Base-by-base conservation (phyloP, 345 rosid species). In the Syzygium oleosum region DNA sequence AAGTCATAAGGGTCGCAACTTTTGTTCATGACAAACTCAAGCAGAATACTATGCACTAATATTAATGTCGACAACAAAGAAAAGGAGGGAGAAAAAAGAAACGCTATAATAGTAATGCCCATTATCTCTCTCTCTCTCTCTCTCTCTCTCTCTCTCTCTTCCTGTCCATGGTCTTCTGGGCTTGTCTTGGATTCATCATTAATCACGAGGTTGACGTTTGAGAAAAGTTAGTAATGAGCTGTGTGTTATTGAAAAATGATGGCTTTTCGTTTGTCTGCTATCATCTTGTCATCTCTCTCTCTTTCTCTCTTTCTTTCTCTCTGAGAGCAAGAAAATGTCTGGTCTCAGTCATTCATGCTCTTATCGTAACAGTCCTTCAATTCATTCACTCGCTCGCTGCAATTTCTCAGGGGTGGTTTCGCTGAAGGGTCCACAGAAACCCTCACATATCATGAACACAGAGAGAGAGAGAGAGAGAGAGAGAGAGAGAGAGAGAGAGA, bases 221-320 rank as follows among this genome's bases (percentile, higher is more conserved):
- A 38, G 27, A 25, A 54, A 87, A 27, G 56, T 14, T 46, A 91
- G 90, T 90, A 85, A 83, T 51, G 94, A 84, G 90, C 87, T 88
- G 92, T 93, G 91, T 88, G 94, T 95, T 93, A 96, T 94, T 94
- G 96, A 88, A 95, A 90, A 94, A 96, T 95, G 96, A 95, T 96
- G 93, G 92, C 95, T 94, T 73, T 84, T 88, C 93, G 91, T 92
- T 91, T 92, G 91, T 91, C 91, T 92, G 86, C 78, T 88, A 79
- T 89, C 88, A 83, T 77, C 90, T 73, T 73, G 80, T 73, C 88
- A 84, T 53, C 65, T 41, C 86, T 87, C 63, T 51, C 52, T 78
- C 84, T 68, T 52, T 87, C 84, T 87, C 84, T 89, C 89, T 90
- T 85, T 87, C 54, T 61, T 84, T 88, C 88, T 87, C 52, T 89